Percentiles rank a stretch among this genome's conserved stretches.
phyloP scores from a whole-genome alignment of 345 rosid genomes.

The rapeseed (Brassica napus) region DNA sequence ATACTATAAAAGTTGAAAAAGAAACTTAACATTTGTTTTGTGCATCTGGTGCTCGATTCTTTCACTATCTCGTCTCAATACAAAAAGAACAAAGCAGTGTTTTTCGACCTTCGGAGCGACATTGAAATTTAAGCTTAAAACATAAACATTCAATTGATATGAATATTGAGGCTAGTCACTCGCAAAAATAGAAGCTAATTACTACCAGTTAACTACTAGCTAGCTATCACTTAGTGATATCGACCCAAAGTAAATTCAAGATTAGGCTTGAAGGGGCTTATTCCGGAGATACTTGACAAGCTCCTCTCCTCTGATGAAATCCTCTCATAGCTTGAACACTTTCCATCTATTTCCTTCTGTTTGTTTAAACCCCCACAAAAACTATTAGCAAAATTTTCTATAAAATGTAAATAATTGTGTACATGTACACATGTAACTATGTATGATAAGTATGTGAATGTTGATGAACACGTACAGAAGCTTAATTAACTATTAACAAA shows the following conservation, averaged over 20 bases:
- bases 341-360: slow-evolving; percentile 72
- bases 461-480: background rate
- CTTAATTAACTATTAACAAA: background rate
- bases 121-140: slow-evolving; percentile 31
- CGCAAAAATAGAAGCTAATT: slow-evolving; percentile 29
- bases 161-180: slow-evolving; percentile 33
- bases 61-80: slow-evolving; percentile 45
- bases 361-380: background rate
- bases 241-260: slow-evolving; percentile 96
- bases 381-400: background rate
- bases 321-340: slow-evolving; percentile 75
- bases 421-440: background rate
- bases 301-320: slow-evolving; percentile 65
- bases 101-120: slow-evolving; percentile 34
- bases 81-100: slow-evolving; percentile 40
- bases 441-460: slow-evolving; percentile 3
- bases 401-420: background rate
- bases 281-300: slow-evolving; percentile 70
- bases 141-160: slow-evolving; percentile 26
- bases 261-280: slow-evolving; percentile 86
- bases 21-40: slow-evolving; percentile 23
- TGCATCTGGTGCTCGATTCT: slow-evolving; percentile 50
- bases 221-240: slow-evolving; percentile 55
- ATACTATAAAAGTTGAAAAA: background rate
- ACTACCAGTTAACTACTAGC: slow-evolving; percentile 29